Base-by-base conservation (phyloP, 768 basidiomycete species). In the Neoboletus subvelutipes region DNA sequence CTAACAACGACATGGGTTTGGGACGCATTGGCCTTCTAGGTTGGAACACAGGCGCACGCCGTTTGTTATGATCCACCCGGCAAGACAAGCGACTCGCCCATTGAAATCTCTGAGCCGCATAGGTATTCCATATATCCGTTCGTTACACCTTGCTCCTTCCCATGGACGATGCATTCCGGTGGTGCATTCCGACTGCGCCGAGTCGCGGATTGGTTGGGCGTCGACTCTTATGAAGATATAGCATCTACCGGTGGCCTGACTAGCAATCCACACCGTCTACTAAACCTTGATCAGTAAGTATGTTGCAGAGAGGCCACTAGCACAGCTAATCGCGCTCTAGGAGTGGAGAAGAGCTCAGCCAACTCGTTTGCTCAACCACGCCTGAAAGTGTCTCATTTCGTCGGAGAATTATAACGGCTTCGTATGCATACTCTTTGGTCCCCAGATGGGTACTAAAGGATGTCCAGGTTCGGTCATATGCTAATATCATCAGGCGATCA, bases 61-160 rank as follows among this genome's bases (percentile, higher is more conserved):
- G 54, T 71, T 50, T 71, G 67, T 53, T 70, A 74, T 61, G 60
- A 73, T 22, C 69, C 71, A n/a, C 71, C 72, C 22, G 55, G 58
- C 12, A 49, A 64, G 33, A 67, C 64, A n/a, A 66, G 50, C 22
- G 58, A 63, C 11, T 66, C 66, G 2, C 68, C 71, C 4, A 47
- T 70, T 39, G 63, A 65, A n/a, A 56, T 67, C 5, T 50, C 70
- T n/a, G 73, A 73, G 46, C 69, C 73, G 4, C 67, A 71, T 31
- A 65, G 65, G 18, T 90, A 88, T 66, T 80, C 86, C n/a, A 60
- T 88, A 39, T 92, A 84, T 68, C 90, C 90, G 0, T 88, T 88
- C 64, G 62, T 81, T 7, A 72, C 82, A 1, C 74, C 80, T 12
- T 80, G 76, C 17, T 65, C 79, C 11, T 67, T 81, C 37, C 78